Base-by-base conservation (phyloP, 1,284 basidiomycete species). In the Malassezia furfur region DNA sequence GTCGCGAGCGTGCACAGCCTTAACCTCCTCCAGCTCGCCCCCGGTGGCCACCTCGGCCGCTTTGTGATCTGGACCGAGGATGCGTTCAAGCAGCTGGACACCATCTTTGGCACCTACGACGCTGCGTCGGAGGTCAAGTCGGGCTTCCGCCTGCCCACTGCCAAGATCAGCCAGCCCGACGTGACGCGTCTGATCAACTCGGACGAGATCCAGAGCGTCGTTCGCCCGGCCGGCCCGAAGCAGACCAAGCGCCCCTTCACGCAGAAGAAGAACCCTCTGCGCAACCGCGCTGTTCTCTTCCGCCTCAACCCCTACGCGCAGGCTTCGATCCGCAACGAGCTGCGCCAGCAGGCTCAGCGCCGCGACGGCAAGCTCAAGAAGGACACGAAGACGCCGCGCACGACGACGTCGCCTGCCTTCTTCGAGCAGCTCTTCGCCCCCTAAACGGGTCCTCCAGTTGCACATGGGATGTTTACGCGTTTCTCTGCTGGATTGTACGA, bases 11-110 rank as follows among this genome's bases (percentile, higher is more conserved):
- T 99, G 69, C 84, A 85, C 77, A 81, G 88, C 61, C 82, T 99
- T 72, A 99, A 98, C 81, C 84, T 99, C 72, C 88, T 99, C 76
- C 91, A 96, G 80, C 88, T 99, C 77, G 94, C 94, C 35, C 94
- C 94, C 54, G 94, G 94, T 84, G 94, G 94, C 70, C 94, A 98
- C 79, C 84, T 99, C 63, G 94, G 94, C 63, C 88, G 94, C 65
- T 98, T 99, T 81, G 82, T 96, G 77, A 94, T 99, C 82, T 99
- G 93, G 93, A 98, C 94, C 60, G 88, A 96, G 81, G 81, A 82
- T 75, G 94, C 94, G 46, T 96, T 98, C 78, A 82, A 80, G 61
- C 82, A 87, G 64, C 86, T 99, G 56, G 94, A 98, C 78, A 85
- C 88, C 69, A 84, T 98, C 70, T 99, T 89, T 78, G 93, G 89